These are phyloP conservation scores for Microdochium bolleyi DNA, from an alignment of 2,329 filamentous ascomycete species.

Conservation along the genomic window DNA sequence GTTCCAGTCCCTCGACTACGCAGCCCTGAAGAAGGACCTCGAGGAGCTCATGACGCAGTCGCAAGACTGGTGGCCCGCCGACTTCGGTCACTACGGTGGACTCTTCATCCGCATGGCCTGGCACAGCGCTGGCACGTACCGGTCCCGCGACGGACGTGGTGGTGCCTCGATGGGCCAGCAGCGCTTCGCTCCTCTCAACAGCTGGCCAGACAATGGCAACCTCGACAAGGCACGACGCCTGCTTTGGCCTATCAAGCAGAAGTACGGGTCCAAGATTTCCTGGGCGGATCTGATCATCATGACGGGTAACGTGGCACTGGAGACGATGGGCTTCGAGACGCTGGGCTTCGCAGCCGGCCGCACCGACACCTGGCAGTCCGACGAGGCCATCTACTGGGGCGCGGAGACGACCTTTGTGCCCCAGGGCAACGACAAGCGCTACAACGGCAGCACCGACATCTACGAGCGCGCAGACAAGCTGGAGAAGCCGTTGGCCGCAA, in stretches of 20 bases:
- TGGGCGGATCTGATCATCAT: conserved; percentile 69
- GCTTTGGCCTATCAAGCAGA: conserved; percentile 76
- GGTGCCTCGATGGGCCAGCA: conserved; percentile 69
- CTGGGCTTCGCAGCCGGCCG: conserved; percentile 70
- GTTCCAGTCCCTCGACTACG: conserved; percentile 66
- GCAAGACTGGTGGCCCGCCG: conserved; percentile 75
- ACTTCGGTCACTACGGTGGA: conserved; percentile 75
- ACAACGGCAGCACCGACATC: conserved; percentile 43
- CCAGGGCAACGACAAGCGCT: conserved; percentile 61
- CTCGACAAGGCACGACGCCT: conserved; percentile 76
- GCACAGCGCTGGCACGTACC: conserved; percentile 75
- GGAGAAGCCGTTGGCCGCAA: conserved; percentile 58
- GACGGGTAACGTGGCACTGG: conserved; percentile 68
- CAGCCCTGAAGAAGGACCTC: conserved; percentile 67
- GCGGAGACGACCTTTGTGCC: conserved; percentile 62
- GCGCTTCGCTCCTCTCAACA: conserved; percentile 73
- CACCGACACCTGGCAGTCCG: conserved; percentile 65
- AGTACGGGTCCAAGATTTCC: conserved; percentile 76
- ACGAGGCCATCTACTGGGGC: conserved; percentile 73
- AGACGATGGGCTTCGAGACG: conserved; percentile 67
- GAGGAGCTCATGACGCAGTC: conserved; percentile 67
- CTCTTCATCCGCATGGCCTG: conserved; percentile 76
- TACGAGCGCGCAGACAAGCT: conserved; percentile 40
- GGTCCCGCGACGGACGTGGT: conserved; percentile 66
- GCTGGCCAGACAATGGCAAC: conserved; percentile 73